Conservation (phyloP, 768 basidiomycete genomes). For the Xerocomellus amylosporus region DNA sequence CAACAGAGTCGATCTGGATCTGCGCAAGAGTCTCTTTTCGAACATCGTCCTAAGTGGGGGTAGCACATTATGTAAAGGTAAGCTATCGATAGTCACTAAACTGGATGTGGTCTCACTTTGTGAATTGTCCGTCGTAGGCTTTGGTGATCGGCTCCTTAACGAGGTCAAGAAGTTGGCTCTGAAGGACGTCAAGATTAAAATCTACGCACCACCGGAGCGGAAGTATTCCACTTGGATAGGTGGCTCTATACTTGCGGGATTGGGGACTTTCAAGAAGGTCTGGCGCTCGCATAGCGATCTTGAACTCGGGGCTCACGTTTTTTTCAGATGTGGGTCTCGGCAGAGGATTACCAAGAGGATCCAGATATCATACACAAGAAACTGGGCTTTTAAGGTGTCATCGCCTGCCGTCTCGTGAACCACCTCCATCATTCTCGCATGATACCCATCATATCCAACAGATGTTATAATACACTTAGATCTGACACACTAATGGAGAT, state of each 20-base stretch:
- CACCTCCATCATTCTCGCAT: conserved; percentile 14
- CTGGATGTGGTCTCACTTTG: conserved; percentile 19
- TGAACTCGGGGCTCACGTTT: conserved; percentile 5
- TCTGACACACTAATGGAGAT: conserved; percentile 23
- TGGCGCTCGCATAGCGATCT: background rate
- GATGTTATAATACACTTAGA: conserved; percentile 34
- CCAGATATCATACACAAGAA: conserved; percentile 98
- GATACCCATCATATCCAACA: conserved; percentile 36
- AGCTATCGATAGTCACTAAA: conserved; percentile 16
- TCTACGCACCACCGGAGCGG: conserved; percentile 98
- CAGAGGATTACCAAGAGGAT: conserved; percentile 99
- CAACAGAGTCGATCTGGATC: conserved; percentile 91
- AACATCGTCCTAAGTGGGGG: conserved; percentile 97
- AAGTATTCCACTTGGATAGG: conserved; percentile 98
- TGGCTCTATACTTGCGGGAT: conserved; percentile 91
- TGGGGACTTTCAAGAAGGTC: conserved; percentile 98
- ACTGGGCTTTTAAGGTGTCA: conserved; percentile 61
- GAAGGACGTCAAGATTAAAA: conserved; percentile 98
- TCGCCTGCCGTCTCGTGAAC: conserved; percentile 13
- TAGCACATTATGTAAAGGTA: conserved; percentile 92
- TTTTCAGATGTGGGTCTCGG: conserved; percentile 96
- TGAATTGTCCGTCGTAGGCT: conserved; percentile 49
- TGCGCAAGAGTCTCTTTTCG: conserved; percentile 91
- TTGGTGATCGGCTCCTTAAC: conserved; percentile 92
- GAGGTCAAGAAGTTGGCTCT: conserved; percentile 95